These are phyloP conservation scores for Candida krabiensis DNA, from an alignment of 805 yeast genomes.

Conservation along the genomic window DNA sequence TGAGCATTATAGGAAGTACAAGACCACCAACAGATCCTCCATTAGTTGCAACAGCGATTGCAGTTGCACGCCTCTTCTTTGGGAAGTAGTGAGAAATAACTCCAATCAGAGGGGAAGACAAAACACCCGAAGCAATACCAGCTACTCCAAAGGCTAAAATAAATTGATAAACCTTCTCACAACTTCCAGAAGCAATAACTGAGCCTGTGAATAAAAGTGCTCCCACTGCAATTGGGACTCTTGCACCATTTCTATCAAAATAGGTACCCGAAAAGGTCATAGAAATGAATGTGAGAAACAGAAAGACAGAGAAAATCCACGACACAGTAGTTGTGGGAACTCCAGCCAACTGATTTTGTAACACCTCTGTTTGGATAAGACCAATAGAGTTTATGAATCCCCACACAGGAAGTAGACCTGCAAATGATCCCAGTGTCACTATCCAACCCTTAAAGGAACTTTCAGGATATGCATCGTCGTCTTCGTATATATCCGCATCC, in stretches of 20 bases:
- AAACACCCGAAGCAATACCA: constrained; percentile 61
- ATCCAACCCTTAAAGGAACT: too few species aligned
- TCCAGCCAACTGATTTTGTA: constrained; percentile 53
- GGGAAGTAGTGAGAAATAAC: constrained; percentile 65
- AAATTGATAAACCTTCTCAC: constrained; percentile 56
- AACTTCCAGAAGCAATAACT: constrained; percentile 50
- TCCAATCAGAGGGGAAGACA: constrained; percentile 61
- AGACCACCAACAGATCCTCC: constrained; percentile 59
- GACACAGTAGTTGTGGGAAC: constrained; percentile 49
- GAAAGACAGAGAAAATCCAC: constrained; percentile 64
- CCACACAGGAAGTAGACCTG: constrained; percentile 42
- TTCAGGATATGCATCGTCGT: too few species aligned
- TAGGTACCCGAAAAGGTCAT: constrained; percentile 41
- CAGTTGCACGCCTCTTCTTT: constrained; percentile 51
- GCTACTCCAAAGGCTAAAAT: constrained; percentile 56
- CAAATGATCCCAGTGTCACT: constrained; percentile 42
- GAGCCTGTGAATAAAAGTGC: constrained; percentile 40
- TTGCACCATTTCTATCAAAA: constrained; percentile 61
- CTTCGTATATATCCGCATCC: too few species aligned
- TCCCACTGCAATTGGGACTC: constrained; percentile 40
- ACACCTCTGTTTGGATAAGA: constrained; percentile 59
- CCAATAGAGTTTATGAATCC: constrained; percentile 61
- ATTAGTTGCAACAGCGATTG: constrained; percentile 47
- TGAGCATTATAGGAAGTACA: constrained; percentile 49
- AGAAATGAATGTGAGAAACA: constrained; percentile 45